Percentiles rank a stretch among this genome's conserved stretches.
Conservation (phyloP, 768 basidiomycete genomes). For the Tylopilus sp. region DNA sequence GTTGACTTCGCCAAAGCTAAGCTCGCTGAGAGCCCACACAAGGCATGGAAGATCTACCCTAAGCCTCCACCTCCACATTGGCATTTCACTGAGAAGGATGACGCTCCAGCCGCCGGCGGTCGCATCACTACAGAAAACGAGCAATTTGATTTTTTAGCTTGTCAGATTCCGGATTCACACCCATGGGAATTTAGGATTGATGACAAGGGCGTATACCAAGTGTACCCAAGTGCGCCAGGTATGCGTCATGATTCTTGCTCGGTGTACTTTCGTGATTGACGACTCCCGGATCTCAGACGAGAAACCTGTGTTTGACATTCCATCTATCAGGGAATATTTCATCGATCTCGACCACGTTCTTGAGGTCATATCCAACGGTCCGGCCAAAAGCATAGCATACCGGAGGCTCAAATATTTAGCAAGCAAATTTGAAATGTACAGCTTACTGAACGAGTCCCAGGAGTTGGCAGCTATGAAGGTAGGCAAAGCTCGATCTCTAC, state of each 20-base stretch:
- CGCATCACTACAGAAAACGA: slow-evolving; percentile 28
- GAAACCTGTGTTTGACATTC: slow-evolving; percentile 72
- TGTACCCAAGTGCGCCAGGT: slow-evolving; percentile 47
- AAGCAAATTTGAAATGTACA: slow-evolving; percentile 94
- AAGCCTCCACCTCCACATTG: slow-evolving; percentile 93
- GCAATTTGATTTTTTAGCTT: slow-evolving; percentile 71
- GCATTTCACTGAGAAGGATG: slow-evolving; percentile 70
- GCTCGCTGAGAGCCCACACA: slow-evolving; percentile 32
- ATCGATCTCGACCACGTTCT: slow-evolving; percentile 92
- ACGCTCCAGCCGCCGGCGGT: slow-evolving; percentile 42
- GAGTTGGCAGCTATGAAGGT: slow-evolving; percentile 98
- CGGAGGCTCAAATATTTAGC: slow-evolving; percentile 86
- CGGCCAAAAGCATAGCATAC: slow-evolving; percentile 94
- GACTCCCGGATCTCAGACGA: slow-evolving; percentile 28
- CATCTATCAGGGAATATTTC: slow-evolving; percentile 91
- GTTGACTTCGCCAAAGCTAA: slow-evolving; percentile 35
- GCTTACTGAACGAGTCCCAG: slow-evolving; percentile 86
- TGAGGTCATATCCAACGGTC: slow-evolving; percentile 89
- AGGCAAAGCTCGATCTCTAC: slow-evolving; percentile 18
- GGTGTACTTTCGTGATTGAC: background rate
- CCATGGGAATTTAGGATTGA: slow-evolving; percentile 72
- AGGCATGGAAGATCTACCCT: slow-evolving; percentile 88
- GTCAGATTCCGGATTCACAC: slow-evolving; percentile 65
- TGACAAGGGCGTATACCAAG: slow-evolving; percentile 87
- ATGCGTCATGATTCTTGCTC: background rate